Evolutionary conservation across 2,329 filamentous ascomycete species (phyloP), one percentile per base, ranked within the genome.

Genomic region (Talaromyces sp.): DNA sequence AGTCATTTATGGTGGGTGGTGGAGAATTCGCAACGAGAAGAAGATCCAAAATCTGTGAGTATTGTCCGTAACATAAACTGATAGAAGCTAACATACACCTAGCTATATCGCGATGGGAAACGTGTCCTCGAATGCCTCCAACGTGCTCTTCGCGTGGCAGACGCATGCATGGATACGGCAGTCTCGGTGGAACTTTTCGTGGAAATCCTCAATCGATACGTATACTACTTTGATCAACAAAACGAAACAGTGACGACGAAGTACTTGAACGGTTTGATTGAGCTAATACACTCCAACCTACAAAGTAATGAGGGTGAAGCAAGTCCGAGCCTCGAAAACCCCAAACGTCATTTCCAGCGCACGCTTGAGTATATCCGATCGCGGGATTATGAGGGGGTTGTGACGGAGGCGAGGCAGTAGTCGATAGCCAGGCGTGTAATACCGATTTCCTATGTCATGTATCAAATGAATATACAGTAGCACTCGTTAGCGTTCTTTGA

Each of bases 141-240:
- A 79, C 90, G 95, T 64, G 95, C 95, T 11, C 88, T 99, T 10
- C 90, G 96, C 41, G 96, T 99, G 33, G 96, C 95, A 2, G 95
- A 99, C 78, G 96, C 95, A 7, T 99, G 95, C 81, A 99, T 99
- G 95, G 96, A 99, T 79, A 95, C 93, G 8, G 92, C 93, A 7
- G 93, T 97, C 3, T 97, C 93, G 2, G 95, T 99, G 56, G 96
- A 99, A 80, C 85, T 99, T 58, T 99, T 99, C 79, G 94, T 99
- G 65, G 95, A 99, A 81, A 99, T 99, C 68, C 82, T 99, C 64
- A 97, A 99, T 78, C 89, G 95, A 78, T 99, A 99, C 76, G 93
- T 98, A 62, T 99, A 99, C 79, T 99, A 98, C 82, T 99, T 97
- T 81, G 95, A 99, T 78, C 94, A 99, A 78, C 92, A 97, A 76